Percentiles rank a stretch among this genome's conserved stretches.
These are phyloP conservation scores for Russula vinacea DNA, from an alignment of 768 basidiomycete genomes.

Conservation along the genomic window DNA sequence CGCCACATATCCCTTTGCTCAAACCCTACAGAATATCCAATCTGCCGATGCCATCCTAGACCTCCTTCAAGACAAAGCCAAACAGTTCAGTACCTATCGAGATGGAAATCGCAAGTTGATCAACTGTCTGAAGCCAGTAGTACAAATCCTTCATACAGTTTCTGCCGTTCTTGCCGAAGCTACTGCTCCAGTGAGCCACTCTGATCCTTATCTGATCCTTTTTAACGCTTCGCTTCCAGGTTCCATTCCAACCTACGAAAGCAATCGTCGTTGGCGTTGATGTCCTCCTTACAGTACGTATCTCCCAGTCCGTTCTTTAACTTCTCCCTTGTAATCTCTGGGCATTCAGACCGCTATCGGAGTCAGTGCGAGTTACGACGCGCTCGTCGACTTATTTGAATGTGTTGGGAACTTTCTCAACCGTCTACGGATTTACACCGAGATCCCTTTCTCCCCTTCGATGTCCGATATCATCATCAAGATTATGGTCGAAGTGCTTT, in stretches of 20 bases:
- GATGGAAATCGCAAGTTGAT: conserved; percentile 1
- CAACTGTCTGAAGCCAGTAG: not conserved
- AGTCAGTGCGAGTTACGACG: conserved; percentile 7
- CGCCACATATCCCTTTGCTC: not conserved
- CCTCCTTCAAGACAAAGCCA: not conserved
- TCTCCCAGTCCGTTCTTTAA: not conserved
- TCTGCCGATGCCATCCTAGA: not conserved
- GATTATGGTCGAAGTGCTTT: conserved; percentile 3
- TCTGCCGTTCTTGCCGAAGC: not conserved
- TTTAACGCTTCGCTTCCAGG: not conserved
- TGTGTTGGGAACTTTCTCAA: conserved; percentile 3
- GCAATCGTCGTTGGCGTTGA: not conserved
- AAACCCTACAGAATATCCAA: not conserved
- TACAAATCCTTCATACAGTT: not conserved
- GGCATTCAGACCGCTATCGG: not conserved
- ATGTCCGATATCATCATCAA: not conserved
- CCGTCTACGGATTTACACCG: not conserved
- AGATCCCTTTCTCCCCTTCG: not conserved
- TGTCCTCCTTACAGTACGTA: not conserved
- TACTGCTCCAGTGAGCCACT: not conserved
- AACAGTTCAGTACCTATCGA: not conserved
- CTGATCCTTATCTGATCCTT: not conserved
- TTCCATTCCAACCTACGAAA: not conserved
- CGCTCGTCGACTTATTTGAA: conserved; percentile 7
- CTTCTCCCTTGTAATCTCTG: not conserved